Conservation (phyloP, 495 filamentous ascomycete species). For the Glarea lozoyensis region DNA sequence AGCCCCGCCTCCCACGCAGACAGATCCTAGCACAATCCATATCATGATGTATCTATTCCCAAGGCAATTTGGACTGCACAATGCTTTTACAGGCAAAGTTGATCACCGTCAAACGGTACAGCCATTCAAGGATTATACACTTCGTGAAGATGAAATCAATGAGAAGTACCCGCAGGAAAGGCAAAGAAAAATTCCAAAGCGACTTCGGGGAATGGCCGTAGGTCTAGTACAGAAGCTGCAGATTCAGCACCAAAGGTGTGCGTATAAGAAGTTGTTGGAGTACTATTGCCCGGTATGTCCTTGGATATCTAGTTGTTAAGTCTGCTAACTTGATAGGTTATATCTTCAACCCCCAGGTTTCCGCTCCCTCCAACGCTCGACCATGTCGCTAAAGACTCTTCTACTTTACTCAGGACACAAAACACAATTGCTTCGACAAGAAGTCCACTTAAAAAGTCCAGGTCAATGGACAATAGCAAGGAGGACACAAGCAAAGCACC, state of each 20-base stretch:
- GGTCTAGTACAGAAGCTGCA: conserved; percentile 61
- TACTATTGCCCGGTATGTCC: conserved; percentile 62
- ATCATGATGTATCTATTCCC: conserved; percentile 93
- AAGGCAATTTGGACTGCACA: conserved; percentile 79
- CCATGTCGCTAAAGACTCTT: not conserved
- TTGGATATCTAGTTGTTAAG: no score
- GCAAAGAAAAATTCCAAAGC: conserved; percentile 53
- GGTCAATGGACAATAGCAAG: no score
- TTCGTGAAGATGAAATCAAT: conserved; percentile 74
- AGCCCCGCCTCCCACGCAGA: no score
- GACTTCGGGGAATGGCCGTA: conserved; percentile 54
- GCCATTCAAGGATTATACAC: conserved; percentile 70
- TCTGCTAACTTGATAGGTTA: no score
- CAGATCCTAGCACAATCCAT: conserved; percentile 56
- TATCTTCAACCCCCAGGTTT: no score
- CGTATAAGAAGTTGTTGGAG: conserved; percentile 65
- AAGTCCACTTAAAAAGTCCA: no score
- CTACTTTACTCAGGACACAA: conserved; percentile 12
- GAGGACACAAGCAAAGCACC: conserved; percentile 20
- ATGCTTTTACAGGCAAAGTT: conserved; percentile 70
- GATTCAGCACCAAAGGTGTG: conserved; percentile 59
- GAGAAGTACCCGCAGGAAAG: conserved; percentile 9
- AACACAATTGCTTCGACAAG: not conserved
- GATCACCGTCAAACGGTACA: conserved; percentile 57
- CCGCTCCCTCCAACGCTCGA: not conserved